Evolutionary conservation across 2,329 filamentous ascomycete genomes (phyloP), one percentile per base, ranked within the genome.

Genomic region (Neobulgaria alba): DNA sequence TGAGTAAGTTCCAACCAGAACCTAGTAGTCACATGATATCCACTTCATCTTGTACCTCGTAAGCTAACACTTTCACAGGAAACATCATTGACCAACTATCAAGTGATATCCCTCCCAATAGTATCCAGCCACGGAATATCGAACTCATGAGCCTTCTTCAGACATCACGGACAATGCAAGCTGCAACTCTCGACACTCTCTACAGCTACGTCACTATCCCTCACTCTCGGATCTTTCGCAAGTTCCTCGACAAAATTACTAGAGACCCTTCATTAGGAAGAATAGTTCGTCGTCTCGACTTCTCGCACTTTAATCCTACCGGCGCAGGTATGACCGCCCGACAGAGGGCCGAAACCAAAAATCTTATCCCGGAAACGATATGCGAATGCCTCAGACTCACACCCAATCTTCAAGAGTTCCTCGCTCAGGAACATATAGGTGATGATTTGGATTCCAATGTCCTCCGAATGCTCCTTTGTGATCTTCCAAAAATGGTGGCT

Each of bases 281-380:
- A 30, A 77, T 89, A 53, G 83, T 90, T 33, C 78, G 82, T 43
- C 80, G 85, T 37, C 67, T 90, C 33, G 85, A 92, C 64, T 89
- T 92, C 56, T 88, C 83, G 47, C 85, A 89, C 67, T 89, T 89
- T 64, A 89, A 86, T 59, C 85, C 84, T 16, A 78, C 82, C 40
- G 82, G 82, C 41, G 70, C 87, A 48, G 87, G 88, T 57, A 75
- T 76, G 46, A 86, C 82, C 12, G 81, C 79, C 50, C 77, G 79
- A 60, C 82, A 87, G 71, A 80, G 85, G 43, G 72, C 75, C 16
- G 74, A 83, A 61, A 85, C 85, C 42, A 77, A 77, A 57, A 88
- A 89, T 63, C 62, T 92, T 54, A 90, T 85, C 15, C 70, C 81
- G 10, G 74, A 77, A 57, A 90, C 84, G 4, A 69, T 92, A 35